Evolutionary conservation across 129 eudicot genomes (phyloP).

Genomic region (Flaveria robusta): DNA sequence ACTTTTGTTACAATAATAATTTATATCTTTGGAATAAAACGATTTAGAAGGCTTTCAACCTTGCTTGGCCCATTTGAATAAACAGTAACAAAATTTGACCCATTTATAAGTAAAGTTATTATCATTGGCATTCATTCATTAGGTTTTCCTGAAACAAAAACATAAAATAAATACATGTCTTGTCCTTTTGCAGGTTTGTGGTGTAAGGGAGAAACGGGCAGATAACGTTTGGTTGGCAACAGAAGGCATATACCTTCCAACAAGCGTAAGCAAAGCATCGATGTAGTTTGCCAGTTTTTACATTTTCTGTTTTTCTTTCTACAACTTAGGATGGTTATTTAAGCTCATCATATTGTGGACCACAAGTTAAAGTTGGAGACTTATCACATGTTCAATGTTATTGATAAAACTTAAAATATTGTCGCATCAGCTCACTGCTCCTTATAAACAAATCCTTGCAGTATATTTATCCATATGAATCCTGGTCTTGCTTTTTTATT

Average conservation of each 20-base stretch:
- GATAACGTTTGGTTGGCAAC: slow-evolving; percentile 97
- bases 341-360: slow-evolving; percentile 18
- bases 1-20: neutral
- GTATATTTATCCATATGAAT: too few relatives aligned
- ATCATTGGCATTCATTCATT: neutral
- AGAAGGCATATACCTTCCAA: slow-evolving; percentile 94
- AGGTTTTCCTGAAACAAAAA: neutral
- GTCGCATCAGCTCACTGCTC: neutral
- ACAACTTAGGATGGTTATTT: slow-evolving; percentile 12
- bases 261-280: slow-evolving; percentile 47
- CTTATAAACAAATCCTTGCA: neutral
- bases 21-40: neutral
- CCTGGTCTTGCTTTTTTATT: neutral
- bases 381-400: neutral
- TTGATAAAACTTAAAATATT: neutral
- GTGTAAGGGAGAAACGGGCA: slow-evolving; percentile 72
- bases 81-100: neutral
- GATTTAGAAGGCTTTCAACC: neutral
- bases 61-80: neutral
- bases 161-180: neutral
- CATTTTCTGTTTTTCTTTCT: neutral
- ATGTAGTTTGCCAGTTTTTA: slow-evolving; percentile 31
- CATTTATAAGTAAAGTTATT: neutral
- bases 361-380: neutral
- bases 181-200: slow-evolving; percentile 72